Evolutionary conservation across 345 rosid species (phyloP).

Genomic region (Citrus glauca): DNA sequence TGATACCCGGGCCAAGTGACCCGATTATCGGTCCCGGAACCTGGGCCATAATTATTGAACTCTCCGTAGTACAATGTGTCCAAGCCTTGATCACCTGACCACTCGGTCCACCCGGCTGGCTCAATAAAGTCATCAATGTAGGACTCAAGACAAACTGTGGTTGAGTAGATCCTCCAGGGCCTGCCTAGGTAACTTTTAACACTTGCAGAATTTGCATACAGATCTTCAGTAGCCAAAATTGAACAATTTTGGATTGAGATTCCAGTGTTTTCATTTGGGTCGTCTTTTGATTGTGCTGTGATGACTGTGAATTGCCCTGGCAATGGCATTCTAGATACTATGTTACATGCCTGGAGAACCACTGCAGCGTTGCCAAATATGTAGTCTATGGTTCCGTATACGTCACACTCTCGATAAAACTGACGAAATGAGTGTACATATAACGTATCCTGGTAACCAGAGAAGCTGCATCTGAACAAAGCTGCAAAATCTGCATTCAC

Average conservation of each 20-base stretch:
- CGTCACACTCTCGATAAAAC: slow-evolving; percentile 75
- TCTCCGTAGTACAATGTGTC: slow-evolving; percentile 73
- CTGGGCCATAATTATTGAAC: slow-evolving; percentile 73
- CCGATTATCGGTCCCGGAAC: slow-evolving; percentile 53
- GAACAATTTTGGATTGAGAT: slow-evolving; percentile 81
- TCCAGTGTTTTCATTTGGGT: slow-evolving; percentile 64
- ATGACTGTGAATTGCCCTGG: slow-evolving; percentile 62
- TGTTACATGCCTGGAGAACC: slow-evolving; percentile 66
- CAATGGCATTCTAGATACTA: slow-evolving; percentile 62
- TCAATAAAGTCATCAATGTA: slow-evolving; percentile 62
- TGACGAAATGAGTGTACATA: slow-evolving; percentile 71
- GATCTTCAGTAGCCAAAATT: slow-evolving; percentile 49
- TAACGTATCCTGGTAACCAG: slow-evolving; percentile 72
- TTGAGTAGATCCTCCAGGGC: slow-evolving; percentile 68
- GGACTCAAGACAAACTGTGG: slow-evolving; percentile 59
- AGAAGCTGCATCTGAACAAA: slow-evolving; percentile 47
- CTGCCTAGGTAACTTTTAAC: slow-evolving; percentile 75
- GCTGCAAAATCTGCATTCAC: slow-evolving; percentile 69
- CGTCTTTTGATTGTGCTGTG: slow-evolving; percentile 71
- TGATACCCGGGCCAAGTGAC: slow-evolving; percentile 76
- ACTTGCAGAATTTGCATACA: slow-evolving; percentile 22
- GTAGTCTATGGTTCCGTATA: slow-evolving; percentile 68
- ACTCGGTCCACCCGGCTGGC: slow-evolving; percentile 60
- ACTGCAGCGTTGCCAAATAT: slow-evolving; percentile 79
- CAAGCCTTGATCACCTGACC: slow-evolving; percentile 45